Base-by-base conservation (phyloP, 2,329 filamentous ascomycete genomes). In the Colletotrichum abscissum region DNA sequence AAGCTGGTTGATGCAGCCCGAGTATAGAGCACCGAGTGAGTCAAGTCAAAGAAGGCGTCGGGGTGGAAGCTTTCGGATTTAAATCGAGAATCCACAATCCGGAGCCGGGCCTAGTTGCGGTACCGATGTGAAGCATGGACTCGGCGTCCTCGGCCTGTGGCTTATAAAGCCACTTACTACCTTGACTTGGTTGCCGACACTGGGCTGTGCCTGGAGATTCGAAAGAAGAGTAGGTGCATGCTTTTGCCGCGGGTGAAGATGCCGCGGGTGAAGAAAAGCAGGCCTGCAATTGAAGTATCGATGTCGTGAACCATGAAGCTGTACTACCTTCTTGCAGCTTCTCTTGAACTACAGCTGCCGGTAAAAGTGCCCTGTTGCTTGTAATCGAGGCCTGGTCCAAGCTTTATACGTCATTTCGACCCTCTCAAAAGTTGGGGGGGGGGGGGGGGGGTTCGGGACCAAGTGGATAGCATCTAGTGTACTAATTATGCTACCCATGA, bases 31-130 rank as follows among this genome's bases (percentile, higher is more conserved):
- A 19, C 42, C 42, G 19, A 19, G 63, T 46, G 26, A 52, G 33
- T 65, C 52, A 57, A 56, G 24, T 19, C 11, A 28, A 26, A 9
- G 63, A 65, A 19, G 4, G 63, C 35, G 33, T 8, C 24, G 35
- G 24, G 19, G 12, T 30, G 62, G 28, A 65, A 26, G 26, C 35
- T 42, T 59, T 72, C 64, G 35, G 64, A 63, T 57, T 62, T 57
- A 67, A 16, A 49, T n/a, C 63, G 35, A 49, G 46, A 35, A 35
- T 35, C 57, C 63, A 33, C 19, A 26, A 49, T n/a, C 42, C 28
- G 38, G 33, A 57, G 22, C 28, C 35, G 22, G 57, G 14, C 46
- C 42, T n/a, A 49, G 42, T 49, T n/a, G 19, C 8, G 42, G 42
- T 49, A 19, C 42, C 42, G 42, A 49, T 49, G 42, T 49, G 4